Base-by-base conservation (phyloP, 305 asterid genomes). In the Nicotiana rustica region DNA sequence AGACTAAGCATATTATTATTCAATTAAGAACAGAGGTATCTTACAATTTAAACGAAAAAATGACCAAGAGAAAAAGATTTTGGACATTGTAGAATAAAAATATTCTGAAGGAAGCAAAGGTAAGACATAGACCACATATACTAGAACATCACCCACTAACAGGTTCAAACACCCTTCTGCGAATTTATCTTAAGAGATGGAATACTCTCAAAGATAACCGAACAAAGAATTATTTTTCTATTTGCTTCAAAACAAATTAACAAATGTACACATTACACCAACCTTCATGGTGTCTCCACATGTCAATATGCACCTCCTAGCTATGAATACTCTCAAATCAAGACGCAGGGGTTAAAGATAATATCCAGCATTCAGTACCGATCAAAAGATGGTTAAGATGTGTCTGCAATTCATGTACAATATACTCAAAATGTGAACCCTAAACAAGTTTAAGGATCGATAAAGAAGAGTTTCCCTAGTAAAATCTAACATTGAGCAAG, bases 211-310 rank as follows among this genome's bases (percentile, higher is more conserved):
- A 71, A 52, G 71, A 83, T 71, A 62, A 78, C 55, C 83, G 67
- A 5, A 78, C 56, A 84, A 79, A 52, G 5, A 52, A 52, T 14
- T 52, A 52, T 52, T 52, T 52, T 52, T 14, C 59, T 13, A 52
- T 13, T 14, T 52, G 17, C 59, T 78, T 70, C 82, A 8, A 65
- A 79, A 86, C 86, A 86, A 85, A 80, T 86, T 85, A 84, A 82
- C 18, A 83, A 56, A 60, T 85, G 77, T 84, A 86, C 88, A 64
- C 81, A 86, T 83, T 82, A 86, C 92, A 90, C 91, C 90, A 91
- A 90, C 93, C 96, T 92, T 89, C 90, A 84, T 33, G 89, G 89
- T 88, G 87, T 83, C 91, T 86, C 88, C 91, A 88, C 84, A 65
- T 61, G 87, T 82, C 88, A 87, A 81, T 38, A 87, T 49, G 91